These are phyloP conservation scores for Phytophthora quininea DNA, from an alignment of 352 stramenopile genomes.

Conservation along the genomic window DNA sequence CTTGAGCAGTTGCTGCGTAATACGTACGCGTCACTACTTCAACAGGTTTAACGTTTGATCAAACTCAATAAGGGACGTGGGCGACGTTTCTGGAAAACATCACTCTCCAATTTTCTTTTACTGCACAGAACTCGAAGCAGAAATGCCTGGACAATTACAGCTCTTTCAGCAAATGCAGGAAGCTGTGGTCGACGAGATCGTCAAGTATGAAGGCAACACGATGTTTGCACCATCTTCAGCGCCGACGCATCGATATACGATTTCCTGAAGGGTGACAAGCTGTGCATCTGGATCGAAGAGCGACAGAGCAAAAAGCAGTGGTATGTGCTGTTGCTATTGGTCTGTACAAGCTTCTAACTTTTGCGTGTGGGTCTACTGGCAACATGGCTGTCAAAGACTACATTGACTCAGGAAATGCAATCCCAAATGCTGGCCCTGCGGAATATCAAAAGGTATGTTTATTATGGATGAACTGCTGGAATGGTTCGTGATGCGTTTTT, in stretches of 20 bases:
- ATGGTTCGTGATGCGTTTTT: not conserved
- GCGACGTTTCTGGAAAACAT: too few species aligned
- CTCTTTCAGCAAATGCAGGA: not conserved
- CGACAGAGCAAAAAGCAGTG: slow-evolving; percentile 10
- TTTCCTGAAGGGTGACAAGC: not conserved
- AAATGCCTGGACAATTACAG: too few species aligned
- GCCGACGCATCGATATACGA: slow-evolving; percentile 5
- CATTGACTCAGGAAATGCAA: not conserved
- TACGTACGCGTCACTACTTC: slow-evolving; percentile 41
- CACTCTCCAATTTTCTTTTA: too few species aligned
- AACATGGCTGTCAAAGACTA: slow-evolving; percentile 2
- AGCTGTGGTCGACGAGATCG: not conserved
- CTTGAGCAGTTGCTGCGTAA: slow-evolving; percentile 44
- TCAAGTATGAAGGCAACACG: slow-evolving; percentile 5
- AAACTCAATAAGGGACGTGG: too few species aligned
- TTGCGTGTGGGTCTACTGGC: not conserved
- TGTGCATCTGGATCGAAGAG: slow-evolving; percentile 9
- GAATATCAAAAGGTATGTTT: not conserved
- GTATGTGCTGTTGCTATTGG: slow-evolving; percentile 6
- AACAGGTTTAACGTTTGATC: slow-evolving; percentile 36
- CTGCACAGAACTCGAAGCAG: too few species aligned
- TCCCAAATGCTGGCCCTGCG: not conserved
- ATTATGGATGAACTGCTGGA: not conserved
- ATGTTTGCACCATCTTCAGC: not conserved
- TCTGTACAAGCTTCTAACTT: not conserved